Conservation (phyloP, 2,329 filamentous ascomycete genomes). For the Beauveria rudraprayagi region DNA sequence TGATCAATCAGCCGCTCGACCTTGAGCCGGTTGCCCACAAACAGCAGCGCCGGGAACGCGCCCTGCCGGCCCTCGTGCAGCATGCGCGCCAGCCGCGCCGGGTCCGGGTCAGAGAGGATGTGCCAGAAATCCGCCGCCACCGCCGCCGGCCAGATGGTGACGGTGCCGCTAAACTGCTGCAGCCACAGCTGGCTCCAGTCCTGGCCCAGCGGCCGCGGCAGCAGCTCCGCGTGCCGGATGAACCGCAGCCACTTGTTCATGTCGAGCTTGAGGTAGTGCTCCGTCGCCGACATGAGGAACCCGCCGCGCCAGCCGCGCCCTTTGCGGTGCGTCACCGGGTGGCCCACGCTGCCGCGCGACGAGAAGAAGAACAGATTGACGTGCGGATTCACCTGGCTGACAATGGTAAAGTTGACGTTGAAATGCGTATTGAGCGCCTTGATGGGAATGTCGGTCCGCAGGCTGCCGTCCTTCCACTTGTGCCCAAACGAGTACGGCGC, state of each 20-base stretch:
- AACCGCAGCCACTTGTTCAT: slow-evolving; percentile 97
- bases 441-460: slow-evolving; percentile 91
- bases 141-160: slow-evolving; percentile 92
- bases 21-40: slow-evolving; percentile 78
- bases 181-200: slow-evolving; percentile 98
- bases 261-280: slow-evolving; percentile 94
- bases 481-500: slow-evolving; percentile 93
- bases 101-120: slow-evolving; percentile 77
- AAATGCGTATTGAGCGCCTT: slow-evolving; percentile 93
- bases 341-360: slow-evolving; percentile 81
- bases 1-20: slow-evolving; percentile 64
- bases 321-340: slow-evolving; percentile 86
- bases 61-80: slow-evolving; percentile 83
- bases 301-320: slow-evolving; percentile 94
- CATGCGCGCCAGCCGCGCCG: slow-evolving; percentile 73
- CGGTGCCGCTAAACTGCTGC: slow-evolving; percentile 86
- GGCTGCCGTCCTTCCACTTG: slow-evolving; percentile 97
- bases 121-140: slow-evolving; percentile 71
- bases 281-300: slow-evolving; percentile 82
- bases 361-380: slow-evolving; percentile 99
- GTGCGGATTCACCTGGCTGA: slow-evolving; percentile 84
- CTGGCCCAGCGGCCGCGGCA: slow-evolving; percentile 83
- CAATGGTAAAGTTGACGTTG: slow-evolving; percentile 96
- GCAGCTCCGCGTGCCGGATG: slow-evolving; percentile 80
- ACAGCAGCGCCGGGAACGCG: slow-evolving; percentile 85